Evolutionary conservation across 1,284 basidiomycete genomes (phyloP), one percentile per base, ranked within the genome.

Genomic region (Cutaneotrichosporon daszewskae): DNA sequence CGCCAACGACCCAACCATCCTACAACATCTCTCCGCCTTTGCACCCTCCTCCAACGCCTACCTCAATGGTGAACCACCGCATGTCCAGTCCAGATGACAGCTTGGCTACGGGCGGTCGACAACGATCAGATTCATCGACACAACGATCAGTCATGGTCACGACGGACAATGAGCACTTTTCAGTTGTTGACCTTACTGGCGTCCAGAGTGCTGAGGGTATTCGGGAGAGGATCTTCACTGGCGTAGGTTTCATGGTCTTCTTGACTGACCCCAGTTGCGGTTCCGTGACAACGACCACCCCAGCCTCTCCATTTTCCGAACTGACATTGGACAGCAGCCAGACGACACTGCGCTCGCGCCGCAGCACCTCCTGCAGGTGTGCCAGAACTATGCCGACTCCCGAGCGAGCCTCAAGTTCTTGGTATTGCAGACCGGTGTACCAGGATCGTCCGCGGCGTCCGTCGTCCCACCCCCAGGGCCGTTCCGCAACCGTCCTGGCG

Each of bases 241-340:
- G 86, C 76, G 87, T 88, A 49, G 54, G 75, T 69, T 37, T 23
- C 19, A 3, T 19, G 9, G 4, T 37, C 18, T 9, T 31, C 5
- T 40, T 22, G 26, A 6, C 24, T 43, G 16, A 40, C 14, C 20
- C 29, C 37, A 91, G 86, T 74, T 92, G 44, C 82, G 83, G 58
- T 87, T 94, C 42, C 77, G 78, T 23, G 88, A 92, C 51, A 87
- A 89, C 54, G 86, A 88, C 53, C 82, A 85, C 59, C 64, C 76
- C 4, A 79, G 77, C 22, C 82, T 83, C 60, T 79, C 83, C n/a
- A 83, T 94, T 43, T 89, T 85, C 72, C 81, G 80, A 37, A 91
- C 89, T 0, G 84, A 88, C 66, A 82, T 91, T 54, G 86, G 84
- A 41, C 77, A 79, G 22, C 81, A 76, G 55, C 83, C 85, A 14